A percentile compares a stretch with the other conserved stretches of the same genome.
Evolutionary conservation across 1,284 basidiomycete genomes (phyloP).

Genomic region (Cutaneotrichosporon cyanovorans): DNA sequence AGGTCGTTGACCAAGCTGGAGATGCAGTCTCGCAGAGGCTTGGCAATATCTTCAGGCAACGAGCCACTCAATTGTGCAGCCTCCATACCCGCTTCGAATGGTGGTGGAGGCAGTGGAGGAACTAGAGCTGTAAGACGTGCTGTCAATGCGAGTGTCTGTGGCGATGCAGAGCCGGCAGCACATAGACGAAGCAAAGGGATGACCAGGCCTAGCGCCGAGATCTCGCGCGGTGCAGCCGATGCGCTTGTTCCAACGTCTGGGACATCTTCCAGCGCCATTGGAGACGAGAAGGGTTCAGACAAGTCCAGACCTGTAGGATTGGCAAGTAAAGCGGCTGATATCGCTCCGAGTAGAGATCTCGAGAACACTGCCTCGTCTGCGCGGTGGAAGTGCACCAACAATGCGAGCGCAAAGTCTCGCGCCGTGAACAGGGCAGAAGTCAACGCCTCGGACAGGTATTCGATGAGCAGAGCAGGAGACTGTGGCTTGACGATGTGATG

Average conservation of each 20-base stretch:
- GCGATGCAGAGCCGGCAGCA: conserved; percentile 8
- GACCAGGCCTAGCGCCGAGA: conserved; percentile 26
- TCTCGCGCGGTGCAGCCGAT: conserved; percentile 6
- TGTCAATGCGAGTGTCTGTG: conserved; percentile 18
- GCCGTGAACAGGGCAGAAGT: conserved; percentile 15
- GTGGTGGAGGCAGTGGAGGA: conserved; percentile 33
- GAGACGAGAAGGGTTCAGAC: conserved; percentile 9
- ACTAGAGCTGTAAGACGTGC: conserved; percentile 23
- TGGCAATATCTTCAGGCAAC: conserved; percentile 29
- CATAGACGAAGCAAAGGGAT: conserved; percentile 31
- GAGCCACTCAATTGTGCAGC: conserved; percentile 26
- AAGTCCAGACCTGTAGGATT: conserved; percentile 20
- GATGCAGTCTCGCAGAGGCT: conserved; percentile 29
- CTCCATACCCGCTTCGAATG: conserved; percentile 38
- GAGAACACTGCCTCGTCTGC: conserved; percentile 7
- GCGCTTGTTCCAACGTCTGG: conserved; percentile 26
- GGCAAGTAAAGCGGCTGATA: conserved; percentile 20
- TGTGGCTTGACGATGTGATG: conserved; percentile 17
- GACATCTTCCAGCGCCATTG: conserved; percentile 5
- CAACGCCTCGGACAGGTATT: conserved; percentile 29
- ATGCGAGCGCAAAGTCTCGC: conserved; percentile 19
- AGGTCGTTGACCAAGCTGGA: conserved; percentile 38
- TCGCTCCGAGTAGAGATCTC: conserved; percentile 13
- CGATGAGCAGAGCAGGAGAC: conserved; percentile 25
- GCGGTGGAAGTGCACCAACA: conserved; percentile 21